Base-by-base conservation (phyloP, 2,329 filamentous ascomycete species). In the Achaetomium macrosporum region DNA sequence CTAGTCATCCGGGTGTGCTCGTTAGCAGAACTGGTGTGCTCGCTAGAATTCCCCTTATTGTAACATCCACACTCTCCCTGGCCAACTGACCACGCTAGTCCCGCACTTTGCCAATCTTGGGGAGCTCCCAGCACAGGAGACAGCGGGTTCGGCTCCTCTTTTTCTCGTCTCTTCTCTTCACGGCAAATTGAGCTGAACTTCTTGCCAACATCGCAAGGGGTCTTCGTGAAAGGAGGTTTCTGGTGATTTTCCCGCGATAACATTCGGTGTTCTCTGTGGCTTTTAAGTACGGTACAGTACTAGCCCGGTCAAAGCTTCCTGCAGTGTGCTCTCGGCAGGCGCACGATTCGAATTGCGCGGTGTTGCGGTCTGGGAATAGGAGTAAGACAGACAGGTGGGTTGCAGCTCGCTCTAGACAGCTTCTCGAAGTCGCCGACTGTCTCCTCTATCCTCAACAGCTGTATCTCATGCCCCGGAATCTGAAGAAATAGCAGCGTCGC, bases 101-200 rank as follows among this genome's bases (percentile, higher is more conserved):
- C 42, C 43, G 49, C 54, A 25, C 42, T 46, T 54, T 53, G 39
- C 54, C 49, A 17, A 13, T 51, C 41, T 45, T 15, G 35, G 46
- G 56, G 47, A 41, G 36, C 45, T 45, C 20, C 36, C 50, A 54
- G 30, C 42, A 36, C 48, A 49, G 45, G 53, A 42, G 49, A 37
- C 41, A 15, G 19, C 44, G 39, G 45, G 43, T 29, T 44, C 39
- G 33, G 56, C 54, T 55, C 49, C 54, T 58, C 54, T 53, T 54
- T 58, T 57, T 53, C 52, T 37, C 44, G 46, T 37, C 41, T 50
- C 41, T 47, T 42, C 12, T 42, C 33, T 42, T 30, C 29, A 45
- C 43, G 20, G 33, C 33, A 9, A 48, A 51, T 44, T 49, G 45
- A 47, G 45, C 49, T 49, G 45, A 55, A 43, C 40, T 29, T 42